These are phyloP conservation scores for Pythium periplocum DNA, from an alignment of 352 stramenopile genomes.

Conservation along the genomic window DNA sequence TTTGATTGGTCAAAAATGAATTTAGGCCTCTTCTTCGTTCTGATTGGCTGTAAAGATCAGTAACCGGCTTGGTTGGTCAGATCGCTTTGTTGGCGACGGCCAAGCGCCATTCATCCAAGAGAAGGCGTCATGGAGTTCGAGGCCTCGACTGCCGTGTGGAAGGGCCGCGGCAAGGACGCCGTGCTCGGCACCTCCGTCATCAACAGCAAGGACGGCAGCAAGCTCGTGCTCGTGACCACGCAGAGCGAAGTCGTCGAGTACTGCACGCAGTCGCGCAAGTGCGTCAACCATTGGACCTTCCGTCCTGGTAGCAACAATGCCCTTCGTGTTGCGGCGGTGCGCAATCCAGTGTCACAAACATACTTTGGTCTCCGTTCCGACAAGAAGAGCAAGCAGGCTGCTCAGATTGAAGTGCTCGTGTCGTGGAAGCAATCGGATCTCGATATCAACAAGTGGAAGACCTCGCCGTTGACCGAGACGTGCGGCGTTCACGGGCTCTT, in stretches of 20 bases:
- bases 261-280: conserved; percentile 56
- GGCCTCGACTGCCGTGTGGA: conserved; percentile 54
- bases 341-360: conserved; percentile 45
- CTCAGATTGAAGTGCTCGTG: conserved; percentile 33
- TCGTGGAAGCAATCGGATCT: conserved; percentile 58
- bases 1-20: conserved; percentile 11
- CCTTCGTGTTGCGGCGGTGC: conserved; percentile 43
- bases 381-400: conserved; percentile 37
- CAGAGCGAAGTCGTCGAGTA: conserved; percentile 64
- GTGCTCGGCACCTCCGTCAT: conserved; percentile 37
- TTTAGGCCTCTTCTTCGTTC: background rate
- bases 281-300: conserved; percentile 75
- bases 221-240: conserved; percentile 60
- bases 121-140: conserved; percentile 63
- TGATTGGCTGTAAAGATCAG: conserved; percentile 8
- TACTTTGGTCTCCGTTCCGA: conserved; percentile 52
- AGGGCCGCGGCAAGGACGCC: conserved; percentile 41
- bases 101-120: conserved; percentile 9
- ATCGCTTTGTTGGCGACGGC: background rate
- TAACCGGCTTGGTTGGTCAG: conserved; percentile 22
- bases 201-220: conserved; percentile 41
- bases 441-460: conserved; percentile 62
- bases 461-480: conserved; percentile 25
- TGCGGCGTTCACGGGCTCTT: conserved; percentile 37
- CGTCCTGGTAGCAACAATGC: conserved; percentile 39